Evolutionary conservation across 1,139 yeast genomes (phyloP).

Genomic region (Casaregolazyma suthepensis): DNA sequence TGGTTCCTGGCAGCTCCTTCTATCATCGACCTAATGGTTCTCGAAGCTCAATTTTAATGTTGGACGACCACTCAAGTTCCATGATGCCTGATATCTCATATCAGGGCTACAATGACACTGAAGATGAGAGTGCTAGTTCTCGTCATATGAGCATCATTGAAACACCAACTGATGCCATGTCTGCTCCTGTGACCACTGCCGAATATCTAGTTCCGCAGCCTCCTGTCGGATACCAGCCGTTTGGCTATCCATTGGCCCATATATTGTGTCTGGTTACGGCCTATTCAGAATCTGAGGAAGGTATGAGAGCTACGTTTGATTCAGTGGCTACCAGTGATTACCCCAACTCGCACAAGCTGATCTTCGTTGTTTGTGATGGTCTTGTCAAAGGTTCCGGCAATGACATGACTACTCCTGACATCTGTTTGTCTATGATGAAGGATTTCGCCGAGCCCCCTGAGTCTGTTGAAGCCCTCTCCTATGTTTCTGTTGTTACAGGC

Average conservation of each 20-base stretch:
- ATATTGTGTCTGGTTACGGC: slow-evolving; percentile 82
- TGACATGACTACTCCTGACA: slow-evolving; percentile 79
- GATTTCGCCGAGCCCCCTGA: slow-evolving; percentile 70
- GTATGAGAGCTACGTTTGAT: slow-evolving; percentile 80
- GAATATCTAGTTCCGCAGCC: slow-evolving; percentile 85
- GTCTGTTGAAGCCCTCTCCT: slow-evolving; percentile 71
- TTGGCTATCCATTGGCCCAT: slow-evolving; percentile 81
- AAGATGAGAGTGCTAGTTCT: slow-evolving; percentile 15
- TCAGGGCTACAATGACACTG: slow-evolving; percentile 23
- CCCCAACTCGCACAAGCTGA: slow-evolving; percentile 87
- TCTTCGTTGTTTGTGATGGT: slow-evolving; percentile 88
- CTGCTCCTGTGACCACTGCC: slow-evolving; percentile 37
- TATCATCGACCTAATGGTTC: slow-evolving; percentile 24
- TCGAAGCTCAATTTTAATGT: slow-evolving; percentile 25
- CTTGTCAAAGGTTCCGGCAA: slow-evolving; percentile 91
- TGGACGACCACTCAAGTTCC: slow-evolving; percentile 20
- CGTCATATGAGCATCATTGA: slow-evolving; percentile 14
- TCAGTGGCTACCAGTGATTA: slow-evolving; percentile 89
- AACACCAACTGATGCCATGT: slow-evolving; percentile 3
- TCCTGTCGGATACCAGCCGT: slow-evolving; percentile 82
- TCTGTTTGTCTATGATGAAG: slow-evolving; percentile 79
- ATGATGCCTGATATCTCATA: slow-evolving; percentile 26
- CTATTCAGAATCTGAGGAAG: slow-evolving; percentile 86
- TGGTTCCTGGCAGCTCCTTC: slow-evolving; percentile 32
- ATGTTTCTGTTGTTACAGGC: slow-evolving; percentile 93